Base-by-base conservation (phyloP, 306 rosid species). In the Betula pendula region DNA sequence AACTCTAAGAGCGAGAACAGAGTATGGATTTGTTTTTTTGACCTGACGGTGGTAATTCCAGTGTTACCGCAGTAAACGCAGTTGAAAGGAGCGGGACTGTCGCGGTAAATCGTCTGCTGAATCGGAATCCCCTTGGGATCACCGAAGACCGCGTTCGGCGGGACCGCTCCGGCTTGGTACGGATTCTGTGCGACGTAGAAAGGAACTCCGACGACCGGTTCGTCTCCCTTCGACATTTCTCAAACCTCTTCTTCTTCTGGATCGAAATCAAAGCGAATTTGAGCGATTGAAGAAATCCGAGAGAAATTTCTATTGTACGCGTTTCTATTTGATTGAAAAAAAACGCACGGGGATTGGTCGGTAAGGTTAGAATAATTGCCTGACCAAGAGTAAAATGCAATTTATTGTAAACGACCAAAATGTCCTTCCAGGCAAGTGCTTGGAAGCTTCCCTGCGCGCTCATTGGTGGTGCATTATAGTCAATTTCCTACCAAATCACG, bases 31-130 rank as follows among this genome's bases (percentile, higher is more conserved):
- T 8, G 5, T 55, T 24, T 22, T 56, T n/a, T 4, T 56, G 15
- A 90, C 98, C 84, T 86, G 85, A 91, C 75, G 42, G 52, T 27
- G 38, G 96, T 88, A 48, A 87, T 81, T 22, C 84, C 88, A 49
- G 94, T 68, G 53, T 50, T 76, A 17, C 87, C 88, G 55, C 98
- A 94, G 78, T 81, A 67, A 67, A 40, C 72, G 74, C 98, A 94
- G 74, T 82, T 87, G 85, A 91, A 91, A 15, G 97, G 97, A 44
- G 97, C 98, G 19, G 98, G 94, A 62, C 96, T 94, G 81, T 94
- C 98, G 20, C 93, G 86, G 87, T 62, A 94, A 67, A 94, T 88
- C 31, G 98, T 94, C 66, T 91, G 97, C 0, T 84, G 89, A 55
- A 93, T 83, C 7, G 98, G 98, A 62, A 89, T 66, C 8, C 94